These are phyloP conservation scores for Torulaspora indica DNA, from an alignment of 805 yeast species.

Conservation along the genomic window DNA sequence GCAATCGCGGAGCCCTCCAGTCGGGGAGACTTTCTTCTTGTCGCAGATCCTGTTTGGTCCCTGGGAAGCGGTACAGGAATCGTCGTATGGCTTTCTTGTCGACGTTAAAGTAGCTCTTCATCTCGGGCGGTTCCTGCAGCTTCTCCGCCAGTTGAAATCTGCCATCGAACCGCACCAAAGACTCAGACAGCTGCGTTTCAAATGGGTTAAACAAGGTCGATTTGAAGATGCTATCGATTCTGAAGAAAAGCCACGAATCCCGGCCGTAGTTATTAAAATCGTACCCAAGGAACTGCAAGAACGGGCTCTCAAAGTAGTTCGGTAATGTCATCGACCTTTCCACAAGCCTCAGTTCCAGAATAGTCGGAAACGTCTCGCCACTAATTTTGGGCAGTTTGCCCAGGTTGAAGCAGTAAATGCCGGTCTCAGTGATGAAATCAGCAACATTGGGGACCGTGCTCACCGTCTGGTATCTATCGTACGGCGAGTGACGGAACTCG, in stretches of 20 bases:
- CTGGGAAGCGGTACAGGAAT: slow-evolving; percentile 13
- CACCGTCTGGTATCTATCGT: slow-evolving; percentile 13
- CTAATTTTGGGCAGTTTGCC: slow-evolving; percentile 15
- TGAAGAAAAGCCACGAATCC: slow-evolving; percentile 21
- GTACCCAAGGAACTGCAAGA: slow-evolving; percentile 27
- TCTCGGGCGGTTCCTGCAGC: neutral
- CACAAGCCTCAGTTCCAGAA: slow-evolving; percentile 18
- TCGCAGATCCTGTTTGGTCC: slow-evolving; percentile 9
- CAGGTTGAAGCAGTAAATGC: slow-evolving; percentile 23
- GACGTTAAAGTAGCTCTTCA: slow-evolving; percentile 3
- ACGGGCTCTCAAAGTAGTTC: slow-evolving; percentile 28
- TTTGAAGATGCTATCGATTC: slow-evolving; percentile 8
- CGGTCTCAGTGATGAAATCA: slow-evolving; percentile 22
- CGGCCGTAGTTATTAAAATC: slow-evolving; percentile 16
- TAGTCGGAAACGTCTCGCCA: neutral
- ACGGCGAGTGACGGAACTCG: slow-evolving; percentile 13
- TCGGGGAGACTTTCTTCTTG: slow-evolving; percentile 10
- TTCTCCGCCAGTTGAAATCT: slow-evolving; percentile 7
- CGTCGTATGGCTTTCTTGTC: slow-evolving; percentile 9
- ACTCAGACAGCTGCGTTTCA: slow-evolving; percentile 9
- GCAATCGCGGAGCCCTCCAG: slow-evolving; percentile 17
- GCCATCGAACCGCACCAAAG: slow-evolving; percentile 11
- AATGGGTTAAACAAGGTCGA: slow-evolving; percentile 14
- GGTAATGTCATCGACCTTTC: slow-evolving; percentile 19
- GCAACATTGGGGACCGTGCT: slow-evolving; percentile 15